Base-by-base conservation (phyloP, 1,139 yeast genomes). In the Pneumocystis sp. region DNA sequence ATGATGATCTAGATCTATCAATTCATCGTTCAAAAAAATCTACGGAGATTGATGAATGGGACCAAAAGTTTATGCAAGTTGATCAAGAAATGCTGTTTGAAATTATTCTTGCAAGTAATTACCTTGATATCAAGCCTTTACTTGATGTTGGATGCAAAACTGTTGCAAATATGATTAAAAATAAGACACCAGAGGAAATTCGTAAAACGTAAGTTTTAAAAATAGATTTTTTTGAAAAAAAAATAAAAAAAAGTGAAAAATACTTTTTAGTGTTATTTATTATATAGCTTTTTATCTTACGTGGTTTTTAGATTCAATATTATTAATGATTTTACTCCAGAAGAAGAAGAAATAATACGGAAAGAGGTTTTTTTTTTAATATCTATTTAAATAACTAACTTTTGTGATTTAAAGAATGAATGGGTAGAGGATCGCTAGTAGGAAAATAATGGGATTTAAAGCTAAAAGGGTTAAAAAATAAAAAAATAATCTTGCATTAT, bases 41-140 rank as follows among this genome's bases (percentile, higher is more conserved):
- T 34, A 74, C 76, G 35, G 80, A 79, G 67, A 79, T 93, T 66
- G 93, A 88, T 70, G 95, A 91, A 68, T 95, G 98, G 98, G 98
- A 95, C 77, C 89, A 89, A 76, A 89, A 87, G 75, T 95, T 93
- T 76, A 82, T 95, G 74, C 89, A 89, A 71, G 97, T 95, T 60
- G 98, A 95, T 76, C 98, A 95, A 76, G 98, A 95, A 74, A 90
- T 95, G 97, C 83, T 95, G 70, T 95, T 93, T 74, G 98, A 93
- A 75, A 93, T 95, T 76, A 90, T 95, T 70, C 80, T 89, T 15
- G 72, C 98, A 21, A 97, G 98, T 63, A 95, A 95, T 77, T 95
- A 90, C 76, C 81, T 95, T 74, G 95, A 95, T 74, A 93, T 95
- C 74, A 85, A 89, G 72, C 96, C 97, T 0, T 81, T 95, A 70